Evolutionary conservation across 208 protist species (phyloP).

Genomic region (Crithidia brevicula): DNA sequence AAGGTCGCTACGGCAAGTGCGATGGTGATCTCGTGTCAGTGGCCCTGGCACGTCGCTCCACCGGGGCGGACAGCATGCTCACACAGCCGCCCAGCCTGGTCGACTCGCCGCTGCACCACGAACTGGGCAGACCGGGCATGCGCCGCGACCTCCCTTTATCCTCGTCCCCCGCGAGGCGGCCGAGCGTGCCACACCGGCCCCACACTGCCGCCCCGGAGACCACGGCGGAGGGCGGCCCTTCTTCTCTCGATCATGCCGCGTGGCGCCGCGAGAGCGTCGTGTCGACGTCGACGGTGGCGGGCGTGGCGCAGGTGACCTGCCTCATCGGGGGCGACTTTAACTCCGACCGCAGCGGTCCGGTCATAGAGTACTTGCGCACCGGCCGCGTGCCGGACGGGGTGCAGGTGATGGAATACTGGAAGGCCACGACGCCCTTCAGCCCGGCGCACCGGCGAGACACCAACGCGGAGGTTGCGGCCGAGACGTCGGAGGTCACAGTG

Average conservation of each 20-base stretch:
- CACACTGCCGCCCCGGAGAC: constrained; percentile 10
- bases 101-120: constrained; percentile 20
- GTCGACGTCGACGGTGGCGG: neutral
- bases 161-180: neutral
- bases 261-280: constrained; percentile 14
- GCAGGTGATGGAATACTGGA: constrained; percentile 58
- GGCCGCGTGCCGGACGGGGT: constrained; percentile 41
- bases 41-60: neutral
- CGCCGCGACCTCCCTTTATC: neutral
- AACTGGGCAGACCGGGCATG: neutral
- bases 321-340: constrained; percentile 89
- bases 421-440: neutral
- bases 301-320: constrained; percentile 34
- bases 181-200: neutral
- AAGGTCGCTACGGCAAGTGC: constrained; percentile 54
- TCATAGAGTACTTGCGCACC: constrained; percentile 51
- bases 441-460: neutral
- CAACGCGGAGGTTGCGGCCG: neutral
- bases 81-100: constrained; percentile 15
- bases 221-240: neutral
- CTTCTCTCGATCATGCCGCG: constrained; percentile 6
- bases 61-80: constrained; percentile 1
- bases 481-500: neutral
- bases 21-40: constrained; percentile 16
- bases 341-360: constrained; percentile 54